Percentiles rank a stretch among this genome's conserved stretches.
phyloP scores from a whole-genome alignment of 257 asterid species.

The Solanum stenotomum region DNA sequence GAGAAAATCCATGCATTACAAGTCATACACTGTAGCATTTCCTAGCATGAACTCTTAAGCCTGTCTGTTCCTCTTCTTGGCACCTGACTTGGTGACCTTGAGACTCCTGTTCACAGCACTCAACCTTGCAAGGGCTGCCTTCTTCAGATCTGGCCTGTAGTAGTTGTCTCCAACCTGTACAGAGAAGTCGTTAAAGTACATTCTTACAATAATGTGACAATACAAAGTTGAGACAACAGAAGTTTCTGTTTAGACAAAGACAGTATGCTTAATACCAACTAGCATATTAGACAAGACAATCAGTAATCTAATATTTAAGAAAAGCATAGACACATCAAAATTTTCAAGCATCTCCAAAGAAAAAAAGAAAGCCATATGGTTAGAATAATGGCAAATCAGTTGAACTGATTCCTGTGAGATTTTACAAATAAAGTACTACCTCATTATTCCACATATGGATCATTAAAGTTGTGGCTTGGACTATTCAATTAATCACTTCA shows the following conservation, averaged over 20 bases:
- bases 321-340: neutral
- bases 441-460: neutral
- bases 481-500: neutral
- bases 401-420: neutral
- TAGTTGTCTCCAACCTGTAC: conserved; percentile 67
- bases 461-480: neutral
- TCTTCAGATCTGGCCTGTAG: conserved; percentile 86
- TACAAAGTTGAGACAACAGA: neutral
- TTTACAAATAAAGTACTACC: neutral
- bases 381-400: neutral
- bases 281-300: neutral
- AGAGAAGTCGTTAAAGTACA: neutral
- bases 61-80: conserved; percentile 87
- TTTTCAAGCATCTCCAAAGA: neutral
- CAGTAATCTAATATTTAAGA: neutral
- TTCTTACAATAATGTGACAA: neutral
- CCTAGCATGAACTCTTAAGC: conserved; percentile 6
- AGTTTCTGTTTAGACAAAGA: neutral
- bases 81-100: conserved; percentile 86
- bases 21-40: neutral
- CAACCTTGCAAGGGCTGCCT: conserved; percentile 88
- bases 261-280: neutral
- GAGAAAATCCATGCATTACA: neutral
- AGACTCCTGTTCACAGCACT: conserved; percentile 79
- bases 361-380: no score